These are phyloP conservation scores for Tulasnella sp. DNA, from an alignment of 768 basidiomycete genomes.

Conservation along the genomic window DNA sequence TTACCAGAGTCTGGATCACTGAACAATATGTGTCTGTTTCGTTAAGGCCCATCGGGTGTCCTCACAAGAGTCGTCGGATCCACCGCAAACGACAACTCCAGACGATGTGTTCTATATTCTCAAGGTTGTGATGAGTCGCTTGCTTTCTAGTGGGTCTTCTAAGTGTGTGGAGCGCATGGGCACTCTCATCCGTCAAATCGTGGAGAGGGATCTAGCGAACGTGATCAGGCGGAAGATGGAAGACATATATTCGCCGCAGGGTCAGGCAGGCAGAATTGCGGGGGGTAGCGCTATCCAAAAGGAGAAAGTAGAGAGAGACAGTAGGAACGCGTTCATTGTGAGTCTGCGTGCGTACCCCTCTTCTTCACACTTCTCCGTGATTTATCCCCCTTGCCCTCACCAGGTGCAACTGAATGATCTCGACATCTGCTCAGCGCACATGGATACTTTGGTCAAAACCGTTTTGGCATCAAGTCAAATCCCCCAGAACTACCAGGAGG, in stretches of 20 bases:
- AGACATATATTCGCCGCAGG: conserved; percentile 49
- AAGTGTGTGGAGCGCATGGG: conserved; percentile 47
- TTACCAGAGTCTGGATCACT: background rate
- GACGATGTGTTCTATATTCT: conserved; percentile 97
- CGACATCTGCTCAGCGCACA: conserved; percentile 82
- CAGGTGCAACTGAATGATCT: conserved; percentile 89
- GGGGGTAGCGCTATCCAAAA: conserved; percentile 33
- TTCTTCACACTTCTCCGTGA: background rate
- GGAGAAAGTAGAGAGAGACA: conserved; percentile 76
- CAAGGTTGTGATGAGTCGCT: conserved; percentile 67
- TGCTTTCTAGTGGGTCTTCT: conserved; percentile 67
- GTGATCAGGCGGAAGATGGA: conserved; percentile 81
- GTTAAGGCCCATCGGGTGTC: conserved; percentile 92
- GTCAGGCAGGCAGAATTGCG: conserved; percentile 30
- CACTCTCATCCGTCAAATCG: conserved; percentile 49
- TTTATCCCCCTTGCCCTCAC: background rate
- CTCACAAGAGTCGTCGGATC: conserved; percentile 54
- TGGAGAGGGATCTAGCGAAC: conserved; percentile 75
- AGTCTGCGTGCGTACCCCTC: conserved; percentile 26
- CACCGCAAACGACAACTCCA: conserved; percentile 52
- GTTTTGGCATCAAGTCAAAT: conserved; percentile 44
- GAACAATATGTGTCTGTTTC: too few relatives aligned
- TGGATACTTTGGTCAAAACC: conserved; percentile 71
- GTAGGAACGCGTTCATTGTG: conserved; percentile 71
- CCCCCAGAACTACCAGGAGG: conserved; percentile 54